Evolutionary conservation across 768 basidiomycete genomes (phyloP).

Genomic region (Rhodosporidiobolus odoratus): DNA sequence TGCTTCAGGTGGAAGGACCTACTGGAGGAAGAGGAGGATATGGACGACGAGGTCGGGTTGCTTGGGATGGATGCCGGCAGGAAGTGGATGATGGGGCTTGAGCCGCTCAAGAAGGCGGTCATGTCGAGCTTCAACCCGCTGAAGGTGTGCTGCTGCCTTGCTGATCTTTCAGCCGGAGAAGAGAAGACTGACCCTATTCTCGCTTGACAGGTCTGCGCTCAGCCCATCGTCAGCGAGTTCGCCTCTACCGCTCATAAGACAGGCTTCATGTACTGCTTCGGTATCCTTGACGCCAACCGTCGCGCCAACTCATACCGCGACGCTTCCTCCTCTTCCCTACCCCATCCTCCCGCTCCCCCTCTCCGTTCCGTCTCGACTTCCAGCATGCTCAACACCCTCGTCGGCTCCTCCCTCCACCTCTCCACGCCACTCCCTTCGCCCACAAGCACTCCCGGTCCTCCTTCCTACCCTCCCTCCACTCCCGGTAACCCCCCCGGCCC

Average conservation of each 20-base stretch:
- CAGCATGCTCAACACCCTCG: conserved; percentile 27
- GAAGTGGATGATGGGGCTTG: conserved; percentile 80
- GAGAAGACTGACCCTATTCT: background rate
- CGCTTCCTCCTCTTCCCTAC: background rate
- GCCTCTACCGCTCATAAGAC: conserved; percentile 86
- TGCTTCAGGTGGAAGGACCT: conserved; percentile 96
- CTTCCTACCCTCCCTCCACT: background rate
- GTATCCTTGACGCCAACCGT: conserved; percentile 81
- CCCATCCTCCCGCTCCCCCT: conserved; percentile 19
- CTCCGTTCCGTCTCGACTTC: conserved; percentile 35
- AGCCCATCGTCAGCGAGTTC: conserved; percentile 86
- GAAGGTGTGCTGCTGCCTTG: conserved; percentile 55
- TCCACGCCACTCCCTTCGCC: conserved; percentile 2
- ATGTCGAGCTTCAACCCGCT: conserved; percentile 81
- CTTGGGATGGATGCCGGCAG: conserved; percentile 47
- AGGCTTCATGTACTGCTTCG: conserved; percentile 88
- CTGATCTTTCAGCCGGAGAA: background rate
- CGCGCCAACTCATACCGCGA: conserved; percentile 50
- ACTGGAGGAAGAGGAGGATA: conserved; percentile 52
- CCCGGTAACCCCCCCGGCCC: background rate
- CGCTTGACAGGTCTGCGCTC: conserved; percentile 66
- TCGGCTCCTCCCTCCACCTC: conserved; percentile 16
- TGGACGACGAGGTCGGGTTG: conserved; percentile 54
- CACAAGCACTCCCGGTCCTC: background rate
- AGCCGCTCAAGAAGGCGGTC: conserved; percentile 71